A percentile compares a stretch with the other conserved stretches of the same genome.
phyloP scores from a whole-genome alignment of 2,329 filamentous ascomycete species.

The Pseudogymnoascus sp. region DNA sequence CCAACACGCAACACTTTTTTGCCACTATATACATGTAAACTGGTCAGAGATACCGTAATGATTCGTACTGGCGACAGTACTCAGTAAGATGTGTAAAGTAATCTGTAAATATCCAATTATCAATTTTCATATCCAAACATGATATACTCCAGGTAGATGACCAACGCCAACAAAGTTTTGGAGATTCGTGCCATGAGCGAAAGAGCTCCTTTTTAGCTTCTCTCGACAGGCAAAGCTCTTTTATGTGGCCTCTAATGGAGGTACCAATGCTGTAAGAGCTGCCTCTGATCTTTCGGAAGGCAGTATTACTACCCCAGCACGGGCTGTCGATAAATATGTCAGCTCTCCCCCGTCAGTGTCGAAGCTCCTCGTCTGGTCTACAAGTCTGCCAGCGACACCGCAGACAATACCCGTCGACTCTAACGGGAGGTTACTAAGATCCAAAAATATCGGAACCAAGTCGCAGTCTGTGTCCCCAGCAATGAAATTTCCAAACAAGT shows the following conservation, averaged over 20 bases:
- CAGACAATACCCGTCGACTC: conserved; percentile 94
- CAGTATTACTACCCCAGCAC: conserved; percentile 84
- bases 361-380: conserved; percentile 55
- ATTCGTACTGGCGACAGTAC: not conserved
- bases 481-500: conserved; percentile 64
- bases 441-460: conserved; percentile 80
- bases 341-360: conserved; percentile 55
- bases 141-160: not conserved
- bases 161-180: not conserved
- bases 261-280: conserved; percentile 55
- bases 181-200: not conserved
- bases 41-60: not conserved
- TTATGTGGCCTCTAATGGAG: not conserved
- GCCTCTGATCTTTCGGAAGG: conserved; percentile 65
- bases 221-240: not conserved
- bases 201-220: not conserved
- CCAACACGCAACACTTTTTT: too few relatives aligned
- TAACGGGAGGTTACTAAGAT: conserved; percentile 71
- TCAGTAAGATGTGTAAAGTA: not conserved
- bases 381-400: conserved; percentile 78
- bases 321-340: conserved; percentile 83
- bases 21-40: not conserved
- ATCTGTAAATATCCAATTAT: not conserved
- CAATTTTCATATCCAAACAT: not conserved
- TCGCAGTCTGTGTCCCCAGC: conserved; percentile 68